These are phyloP conservation scores for Acacia crassicarpa DNA, from an alignment of 306 rosid genomes.

Conservation along the genomic window DNA sequence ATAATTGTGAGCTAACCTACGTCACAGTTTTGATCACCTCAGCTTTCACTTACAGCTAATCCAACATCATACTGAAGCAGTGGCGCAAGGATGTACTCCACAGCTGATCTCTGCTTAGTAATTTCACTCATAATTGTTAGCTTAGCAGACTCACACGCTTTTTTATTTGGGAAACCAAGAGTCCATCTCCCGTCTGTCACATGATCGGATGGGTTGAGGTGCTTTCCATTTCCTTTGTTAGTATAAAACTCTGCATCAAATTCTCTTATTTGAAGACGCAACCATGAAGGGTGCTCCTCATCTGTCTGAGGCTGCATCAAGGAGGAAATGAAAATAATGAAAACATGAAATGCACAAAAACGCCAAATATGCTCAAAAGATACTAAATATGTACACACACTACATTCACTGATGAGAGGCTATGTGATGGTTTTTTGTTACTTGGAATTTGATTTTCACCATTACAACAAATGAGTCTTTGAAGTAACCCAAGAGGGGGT, in stretches of 20 bases:
- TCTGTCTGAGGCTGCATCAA: slow-evolving; percentile 70
- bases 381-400: not conserved
- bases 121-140: slow-evolving; percentile 55
- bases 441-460: slow-evolving; percentile 19
- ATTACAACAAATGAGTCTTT: not conserved
- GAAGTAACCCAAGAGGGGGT: not conserved
- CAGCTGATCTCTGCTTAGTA: slow-evolving; percentile 66
- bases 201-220: slow-evolving; percentile 37
- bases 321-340: not conserved
- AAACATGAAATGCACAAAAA: not conserved
- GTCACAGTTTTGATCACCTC: slow-evolving; percentile 34
- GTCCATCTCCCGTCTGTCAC: slow-evolving; percentile 79
- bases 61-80: slow-evolving; percentile 51
- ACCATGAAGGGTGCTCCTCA: slow-evolving; percentile 72
- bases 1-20: slow-evolving; percentile 30
- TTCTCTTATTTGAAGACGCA: slow-evolving; percentile 75
- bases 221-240: slow-evolving; percentile 41
- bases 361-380: slow-evolving; percentile 9
- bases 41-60: slow-evolving; percentile 36
- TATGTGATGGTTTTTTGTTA: slow-evolving; percentile 10
- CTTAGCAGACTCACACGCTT: slow-evolving; percentile 69
- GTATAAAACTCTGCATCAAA: slow-evolving; percentile 50
- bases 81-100: slow-evolving; percentile 58
- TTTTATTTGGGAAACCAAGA: slow-evolving; percentile 64
- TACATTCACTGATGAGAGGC: slow-evolving; percentile 1